Evolutionary conservation across 1,139 yeast species (phyloP), one percentile per base, ranked within the genome.

Genomic region (Eremothecium cymbalariae): DNA sequence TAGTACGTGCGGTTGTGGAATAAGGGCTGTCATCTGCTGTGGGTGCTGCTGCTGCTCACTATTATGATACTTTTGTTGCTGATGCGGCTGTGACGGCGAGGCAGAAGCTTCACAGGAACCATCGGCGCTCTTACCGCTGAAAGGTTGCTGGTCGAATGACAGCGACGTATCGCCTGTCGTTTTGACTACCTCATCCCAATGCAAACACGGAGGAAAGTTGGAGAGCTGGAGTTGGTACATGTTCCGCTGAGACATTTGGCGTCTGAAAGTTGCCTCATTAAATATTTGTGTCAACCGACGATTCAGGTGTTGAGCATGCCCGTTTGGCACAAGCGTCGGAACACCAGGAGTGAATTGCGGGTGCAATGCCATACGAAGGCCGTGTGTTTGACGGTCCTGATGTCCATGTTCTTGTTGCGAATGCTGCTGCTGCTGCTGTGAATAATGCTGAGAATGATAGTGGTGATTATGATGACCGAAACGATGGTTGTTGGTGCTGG

Each of bases 241-340:
- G n/a, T 51, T 50, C 31, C 59, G 46, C 11, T 51, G 48, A 7
- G 58, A 53, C 60, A 55, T 56, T 38, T 56, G 60, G 30, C 45
- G 52, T 29, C 60, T 50, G 34, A 56, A 56, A 29, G 51, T 48
- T 12, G 39, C 42, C 39, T 56, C 60, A 36, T 54, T 55, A 34
- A 56, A 56, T 17, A 55, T 50, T 31, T 50, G 54, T 25, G 44
- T 47, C 36, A 50, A 26, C 21, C 46, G 42, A 23, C 42, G 42
- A 8, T 45, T 39, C 15, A 16, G 16, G 14, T 27, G 30, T 9
- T 27, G 30, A 16, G 14, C 8, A 9, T 14, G 21, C n/a, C 14
- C 21, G 13, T 18, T 18, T 5, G 8, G 21, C n/a, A 14, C 11
- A 11, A 27, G 17, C 9, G 6, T 7, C 4, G 30, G 21, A n/a